Percentiles rank a stretch among this genome's conserved stretches.
These are phyloP conservation scores for Euphorbia lathyris DNA, from an alignment of 345 rosid species.

Conservation along the genomic window DNA sequence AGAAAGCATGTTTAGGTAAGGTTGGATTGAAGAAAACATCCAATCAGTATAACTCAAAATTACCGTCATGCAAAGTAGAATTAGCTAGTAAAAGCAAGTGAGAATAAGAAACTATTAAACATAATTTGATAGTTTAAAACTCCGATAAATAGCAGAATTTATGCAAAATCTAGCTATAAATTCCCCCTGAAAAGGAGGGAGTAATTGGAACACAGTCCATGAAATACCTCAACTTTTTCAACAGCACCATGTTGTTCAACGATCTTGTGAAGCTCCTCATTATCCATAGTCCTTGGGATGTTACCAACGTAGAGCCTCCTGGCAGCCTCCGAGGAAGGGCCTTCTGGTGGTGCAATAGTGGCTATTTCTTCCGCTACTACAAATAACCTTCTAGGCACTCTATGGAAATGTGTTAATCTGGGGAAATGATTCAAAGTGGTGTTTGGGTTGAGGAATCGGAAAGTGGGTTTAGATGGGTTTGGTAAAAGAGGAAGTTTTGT, in stretches of 20 bases:
- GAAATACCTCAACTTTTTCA: conserved; percentile 69
- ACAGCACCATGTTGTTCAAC: conserved; percentile 78
- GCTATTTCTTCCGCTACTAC: conserved; percentile 50
- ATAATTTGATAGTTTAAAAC: not conserved
- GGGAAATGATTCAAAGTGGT: conserved; percentile 7
- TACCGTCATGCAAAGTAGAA: too few relatives aligned
- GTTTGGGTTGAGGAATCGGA: conserved; percentile 20
- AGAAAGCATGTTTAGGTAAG: not conserved
- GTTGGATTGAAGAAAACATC: not conserved
- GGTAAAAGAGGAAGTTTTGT: conserved; percentile 12
- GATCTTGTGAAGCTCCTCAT: conserved; percentile 55
- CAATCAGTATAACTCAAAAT: not conserved
- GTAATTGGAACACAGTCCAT: not conserved
- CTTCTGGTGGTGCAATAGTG: conserved; percentile 17
- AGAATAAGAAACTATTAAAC: not conserved
- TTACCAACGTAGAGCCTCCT: conserved; percentile 71
- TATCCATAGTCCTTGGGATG: conserved; percentile 63
- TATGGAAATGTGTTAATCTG: conserved; percentile 6
- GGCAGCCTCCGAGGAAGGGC: conserved; percentile 46
- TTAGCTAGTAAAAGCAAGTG: not conserved
- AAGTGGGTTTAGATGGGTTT: conserved; percentile 25
- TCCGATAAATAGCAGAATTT: not conserved
- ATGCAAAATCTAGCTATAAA: not conserved
- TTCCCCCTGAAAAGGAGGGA: not conserved
- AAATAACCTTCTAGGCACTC: conserved; percentile 28